Evolutionary conservation across 2,329 filamentous ascomycete genomes (phyloP).

Genomic region (Amylocarpus encephaloides): DNA sequence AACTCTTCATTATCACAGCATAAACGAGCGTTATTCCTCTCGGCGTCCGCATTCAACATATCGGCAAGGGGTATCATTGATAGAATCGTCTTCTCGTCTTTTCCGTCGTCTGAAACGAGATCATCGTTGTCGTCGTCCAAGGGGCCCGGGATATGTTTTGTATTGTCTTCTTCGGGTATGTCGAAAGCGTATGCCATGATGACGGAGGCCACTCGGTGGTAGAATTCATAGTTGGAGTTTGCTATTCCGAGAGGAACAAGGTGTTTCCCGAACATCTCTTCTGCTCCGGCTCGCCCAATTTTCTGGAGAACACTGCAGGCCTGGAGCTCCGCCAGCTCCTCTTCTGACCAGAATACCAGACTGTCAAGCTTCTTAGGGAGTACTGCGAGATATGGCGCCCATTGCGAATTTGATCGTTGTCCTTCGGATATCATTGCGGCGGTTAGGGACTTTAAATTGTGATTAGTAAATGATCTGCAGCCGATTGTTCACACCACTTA

Average conservation of each 20-base stretch:
- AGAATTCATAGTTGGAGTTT: constrained; percentile 37
- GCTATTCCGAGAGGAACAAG: constrained; percentile 47
- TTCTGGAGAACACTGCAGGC: constrained; percentile 58
- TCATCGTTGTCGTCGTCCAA: constrained; percentile 41
- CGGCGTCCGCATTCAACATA: constrained; percentile 63
- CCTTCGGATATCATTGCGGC: constrained; percentile 17
- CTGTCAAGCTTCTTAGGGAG: constrained; percentile 58
- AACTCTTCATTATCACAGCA: constrained; percentile 35
- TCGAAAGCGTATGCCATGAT: constrained; percentile 73
- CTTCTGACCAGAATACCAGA: constrained; percentile 61
- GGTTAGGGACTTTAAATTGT: constrained; percentile 23
- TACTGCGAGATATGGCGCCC: constrained; percentile 53
- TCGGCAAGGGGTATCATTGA: constrained; percentile 68
- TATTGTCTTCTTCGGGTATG: constrained; percentile 34
- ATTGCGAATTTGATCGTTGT: constrained; percentile 24
- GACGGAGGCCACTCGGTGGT: constrained; percentile 59
- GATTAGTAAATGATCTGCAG: constrained; percentile 9
- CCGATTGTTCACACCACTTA: constrained; percentile 1
- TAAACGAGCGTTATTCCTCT: constrained; percentile 53
- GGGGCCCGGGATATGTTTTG: constrained; percentile 35
- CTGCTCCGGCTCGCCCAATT: constrained; percentile 55
- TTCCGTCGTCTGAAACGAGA: constrained; percentile 40
- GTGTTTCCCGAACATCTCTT: constrained; percentile 48
- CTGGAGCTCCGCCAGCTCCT: constrained; percentile 55
- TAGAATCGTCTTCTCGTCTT: constrained; percentile 42